A percentile compares a stretch with the other conserved stretches of the same genome.
Conservation (phyloP, 305 asterid species). For the Solanum hybrid region DNA sequence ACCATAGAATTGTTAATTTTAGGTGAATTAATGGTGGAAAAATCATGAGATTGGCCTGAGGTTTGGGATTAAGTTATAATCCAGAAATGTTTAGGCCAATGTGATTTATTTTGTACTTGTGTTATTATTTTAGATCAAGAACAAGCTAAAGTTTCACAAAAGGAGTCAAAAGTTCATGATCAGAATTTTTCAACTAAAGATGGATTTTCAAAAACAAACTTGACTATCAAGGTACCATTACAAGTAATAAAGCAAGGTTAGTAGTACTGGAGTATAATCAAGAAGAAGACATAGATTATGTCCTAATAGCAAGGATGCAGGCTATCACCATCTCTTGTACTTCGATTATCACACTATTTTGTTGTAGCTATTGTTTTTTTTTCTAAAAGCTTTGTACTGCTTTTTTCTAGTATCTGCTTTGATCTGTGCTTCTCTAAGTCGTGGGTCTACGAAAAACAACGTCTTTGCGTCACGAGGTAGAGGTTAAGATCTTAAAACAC, state of each 20-base stretch:
- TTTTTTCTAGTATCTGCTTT: neutral
- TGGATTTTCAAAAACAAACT: neutral
- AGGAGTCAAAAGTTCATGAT: too few species aligned
- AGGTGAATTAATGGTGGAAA: too few species aligned
- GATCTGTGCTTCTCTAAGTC: neutral
- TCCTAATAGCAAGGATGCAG: neutral
- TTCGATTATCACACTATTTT: neutral
- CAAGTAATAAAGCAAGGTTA: neutral
- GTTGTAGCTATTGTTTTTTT: neutral
- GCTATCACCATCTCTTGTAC: neutral
- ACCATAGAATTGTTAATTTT: too few species aligned
- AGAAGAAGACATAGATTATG: neutral
- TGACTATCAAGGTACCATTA: neutral
- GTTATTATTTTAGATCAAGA: too few species aligned
- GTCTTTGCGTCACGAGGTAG: neutral
- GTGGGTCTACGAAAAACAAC: neutral
- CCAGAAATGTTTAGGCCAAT: too few species aligned
- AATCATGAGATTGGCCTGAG: too few species aligned
- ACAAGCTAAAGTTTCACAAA: too few species aligned
- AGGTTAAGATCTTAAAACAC: neutral
- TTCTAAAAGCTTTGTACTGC: neutral
- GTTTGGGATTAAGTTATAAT: too few species aligned
- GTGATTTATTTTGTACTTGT: too few species aligned
- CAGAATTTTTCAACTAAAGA: too few species aligned
- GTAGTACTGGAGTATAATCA: neutral